phyloP scores from a whole-genome alignment of 2,329 filamentous ascomycete genomes.

The Ophiostoma montium region DNA sequence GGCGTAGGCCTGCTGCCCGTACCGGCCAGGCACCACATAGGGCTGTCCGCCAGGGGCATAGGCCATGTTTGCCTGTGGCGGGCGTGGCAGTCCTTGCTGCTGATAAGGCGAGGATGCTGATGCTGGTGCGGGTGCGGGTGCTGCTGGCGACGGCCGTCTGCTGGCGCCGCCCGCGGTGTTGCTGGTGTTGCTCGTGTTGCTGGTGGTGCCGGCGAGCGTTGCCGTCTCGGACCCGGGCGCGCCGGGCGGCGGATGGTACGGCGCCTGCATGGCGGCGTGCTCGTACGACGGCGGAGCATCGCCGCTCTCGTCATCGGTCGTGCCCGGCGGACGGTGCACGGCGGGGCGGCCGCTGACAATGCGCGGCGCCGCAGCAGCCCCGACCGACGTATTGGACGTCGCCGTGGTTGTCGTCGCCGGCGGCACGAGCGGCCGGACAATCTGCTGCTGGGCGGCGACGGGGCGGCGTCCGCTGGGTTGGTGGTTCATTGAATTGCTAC shows the following conservation, averaged over 20 bases:
- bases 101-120: background rate
- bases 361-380: background rate
- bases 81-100: background rate
- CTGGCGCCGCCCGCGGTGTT: background rate
- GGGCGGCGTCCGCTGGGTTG: constrained; percentile 1
- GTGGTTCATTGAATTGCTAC: no score
- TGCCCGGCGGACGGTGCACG: constrained; percentile 23
- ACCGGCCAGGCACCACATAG: background rate
- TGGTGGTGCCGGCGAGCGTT: background rate
- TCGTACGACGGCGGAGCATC: constrained; percentile 45
- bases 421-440: constrained; percentile 33
- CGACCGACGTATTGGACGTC: background rate
- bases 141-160: background rate
- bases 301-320: constrained; percentile 24
- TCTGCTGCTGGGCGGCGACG: constrained; percentile 9
- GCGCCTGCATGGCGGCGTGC: constrained; percentile 36
- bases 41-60: background rate
- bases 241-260: constrained; percentile 37
- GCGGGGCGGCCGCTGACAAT: constrained; percentile 10
- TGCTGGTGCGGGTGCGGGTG: background rate
- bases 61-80: background rate
- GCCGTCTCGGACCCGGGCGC: constrained; percentile 16
- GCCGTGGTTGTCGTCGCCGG: constrained; percentile 17
- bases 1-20: background rate
- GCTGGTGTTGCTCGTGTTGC: background rate